These are phyloP conservation scores for Miscanthus sacchariflorus DNA, from an alignment of 202 grass and related monocot genomes.

Conservation along the genomic window DNA sequence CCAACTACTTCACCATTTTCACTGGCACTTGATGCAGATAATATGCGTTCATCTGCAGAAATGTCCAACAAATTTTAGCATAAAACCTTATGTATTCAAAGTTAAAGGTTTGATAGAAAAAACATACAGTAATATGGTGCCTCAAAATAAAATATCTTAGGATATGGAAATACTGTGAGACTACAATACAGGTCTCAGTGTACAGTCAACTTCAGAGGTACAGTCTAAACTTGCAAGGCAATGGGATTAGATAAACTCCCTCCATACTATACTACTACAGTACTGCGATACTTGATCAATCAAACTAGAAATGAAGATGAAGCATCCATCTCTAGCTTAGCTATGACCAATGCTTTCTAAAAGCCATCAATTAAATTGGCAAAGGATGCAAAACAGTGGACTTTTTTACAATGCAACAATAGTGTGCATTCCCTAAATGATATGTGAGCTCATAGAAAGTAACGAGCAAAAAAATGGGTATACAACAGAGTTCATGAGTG, in stretches of 20 bases:
- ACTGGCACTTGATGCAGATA: slow-evolving; percentile 8
- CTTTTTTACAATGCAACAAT: background rate
- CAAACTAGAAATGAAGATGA: slow-evolving; percentile 29
- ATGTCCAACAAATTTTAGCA: slow-evolving; percentile 42
- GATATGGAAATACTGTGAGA: slow-evolving; percentile 17
- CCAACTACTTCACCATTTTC: slow-evolving; percentile 37
- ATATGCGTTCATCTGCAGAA: slow-evolving; percentile 41
- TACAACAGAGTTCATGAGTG: slow-evolving; percentile 8
- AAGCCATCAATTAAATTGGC: background rate
- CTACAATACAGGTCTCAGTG: background rate
- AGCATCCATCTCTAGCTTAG: background rate
- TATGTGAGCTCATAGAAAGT: slow-evolving; percentile 8
- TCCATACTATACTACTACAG: background rate
- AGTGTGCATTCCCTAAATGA: background rate
- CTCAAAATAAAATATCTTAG: slow-evolving; percentile 11
- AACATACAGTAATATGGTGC: background rate
- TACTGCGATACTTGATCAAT: slow-evolving; percentile 27
- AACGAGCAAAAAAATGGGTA: background rate
- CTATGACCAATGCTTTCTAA: slow-evolving; percentile 16
- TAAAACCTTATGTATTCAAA: slow-evolving; percentile 11
- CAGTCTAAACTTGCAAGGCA: slow-evolving; percentile 2
- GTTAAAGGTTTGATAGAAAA: background rate
- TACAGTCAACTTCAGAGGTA: slow-evolving; percentile 4
- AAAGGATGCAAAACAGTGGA: background rate
- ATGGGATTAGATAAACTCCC: slow-evolving; percentile 10